Evolutionary conservation across 139 green algal genomes (phyloP).

Genomic region (Chlorella sp.): DNA sequence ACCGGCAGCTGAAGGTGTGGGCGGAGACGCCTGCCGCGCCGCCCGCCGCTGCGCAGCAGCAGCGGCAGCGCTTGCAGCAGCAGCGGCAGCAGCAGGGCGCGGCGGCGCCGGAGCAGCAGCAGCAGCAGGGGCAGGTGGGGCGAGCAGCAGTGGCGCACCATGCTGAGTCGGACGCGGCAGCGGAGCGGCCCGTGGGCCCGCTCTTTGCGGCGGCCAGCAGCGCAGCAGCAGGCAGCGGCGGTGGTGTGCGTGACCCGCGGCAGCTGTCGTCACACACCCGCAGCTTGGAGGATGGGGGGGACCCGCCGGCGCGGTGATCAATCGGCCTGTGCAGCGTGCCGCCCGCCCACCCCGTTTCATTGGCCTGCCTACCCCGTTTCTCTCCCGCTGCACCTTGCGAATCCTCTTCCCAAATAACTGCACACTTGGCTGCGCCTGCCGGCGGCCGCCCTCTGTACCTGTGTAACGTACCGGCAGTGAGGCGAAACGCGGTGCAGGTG

Average conservation of each 20-base stretch:
- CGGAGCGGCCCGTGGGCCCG: not conserved
- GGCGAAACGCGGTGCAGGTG: too few relatives aligned
- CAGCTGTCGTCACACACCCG: constrained; percentile 15
- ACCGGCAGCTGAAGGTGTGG: constrained; percentile 68
- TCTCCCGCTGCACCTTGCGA: too few relatives aligned
- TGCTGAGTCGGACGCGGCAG: not conserved
- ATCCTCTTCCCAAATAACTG: too few relatives aligned
- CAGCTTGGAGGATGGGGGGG: not conserved
- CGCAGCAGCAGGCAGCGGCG: not conserved
- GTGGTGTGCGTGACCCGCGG: not conserved
- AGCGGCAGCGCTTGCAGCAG: not conserved
- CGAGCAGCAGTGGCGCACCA: too few relatives aligned
- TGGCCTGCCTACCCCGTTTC: too few relatives aligned
- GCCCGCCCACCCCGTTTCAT: too few relatives aligned
- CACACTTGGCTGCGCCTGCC: too few relatives aligned
- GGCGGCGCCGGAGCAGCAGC: not conserved
- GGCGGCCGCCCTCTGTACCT: too few relatives aligned
- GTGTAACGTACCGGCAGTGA: too few relatives aligned
- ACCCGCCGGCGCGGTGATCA: not conserved
- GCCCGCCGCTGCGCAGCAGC: not conserved
- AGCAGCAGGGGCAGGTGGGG: not conserved
- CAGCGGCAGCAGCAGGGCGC: not conserved
- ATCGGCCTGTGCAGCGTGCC: too few relatives aligned
- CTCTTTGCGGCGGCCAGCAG: constrained; percentile 26
- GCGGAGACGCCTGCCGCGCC: not conserved